Evolutionary conservation across 192 early-diverging fungal species (phyloP).

Genomic region (Geranomyces variabilis): DNA sequence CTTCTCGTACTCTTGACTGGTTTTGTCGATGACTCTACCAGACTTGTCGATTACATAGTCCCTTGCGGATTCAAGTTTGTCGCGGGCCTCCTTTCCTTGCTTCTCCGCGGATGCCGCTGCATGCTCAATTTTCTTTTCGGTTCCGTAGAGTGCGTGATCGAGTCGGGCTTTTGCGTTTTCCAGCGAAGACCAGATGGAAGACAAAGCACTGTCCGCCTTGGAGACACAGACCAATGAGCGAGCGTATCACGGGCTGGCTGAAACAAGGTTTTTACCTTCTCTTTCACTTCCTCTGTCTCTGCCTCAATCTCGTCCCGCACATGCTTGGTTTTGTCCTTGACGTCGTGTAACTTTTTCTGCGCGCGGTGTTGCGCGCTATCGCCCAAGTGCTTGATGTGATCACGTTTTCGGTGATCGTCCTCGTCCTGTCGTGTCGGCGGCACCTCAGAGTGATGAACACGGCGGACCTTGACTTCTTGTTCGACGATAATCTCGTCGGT

Average conservation of each 20-base stretch:
- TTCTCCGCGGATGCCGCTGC: not conserved
- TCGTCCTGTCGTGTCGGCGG: not conserved
- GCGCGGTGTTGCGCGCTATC: not conserved
- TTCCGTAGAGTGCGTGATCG: not conserved
- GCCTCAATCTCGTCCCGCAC: not conserved
- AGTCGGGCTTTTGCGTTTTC: not conserved
- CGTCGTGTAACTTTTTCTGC: not conserved
- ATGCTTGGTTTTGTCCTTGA: not conserved
- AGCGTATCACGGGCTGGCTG: not conserved
- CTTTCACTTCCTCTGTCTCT: not conserved
- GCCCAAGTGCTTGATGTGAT: not conserved
- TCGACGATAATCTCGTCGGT: constrained; percentile 5
- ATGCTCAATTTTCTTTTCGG: not conserved
- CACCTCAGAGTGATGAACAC: not conserved
- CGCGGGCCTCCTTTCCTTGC: not conserved
- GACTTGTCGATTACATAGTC: constrained; percentile 5
- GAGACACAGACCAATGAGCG: not conserved
- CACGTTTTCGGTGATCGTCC: not conserved
- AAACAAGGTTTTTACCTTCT: not conserved
- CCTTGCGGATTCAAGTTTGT: constrained; percentile 4
- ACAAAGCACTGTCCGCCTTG: constrained; percentile 5
- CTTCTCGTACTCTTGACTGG: not conserved
- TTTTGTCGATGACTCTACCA: constrained; percentile 3
- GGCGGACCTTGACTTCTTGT: constrained; percentile 6
- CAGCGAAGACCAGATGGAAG: not conserved